Evolutionary conservation across 164 flowering plant species (phyloP).

Genomic region (Vitis riparia): DNA sequence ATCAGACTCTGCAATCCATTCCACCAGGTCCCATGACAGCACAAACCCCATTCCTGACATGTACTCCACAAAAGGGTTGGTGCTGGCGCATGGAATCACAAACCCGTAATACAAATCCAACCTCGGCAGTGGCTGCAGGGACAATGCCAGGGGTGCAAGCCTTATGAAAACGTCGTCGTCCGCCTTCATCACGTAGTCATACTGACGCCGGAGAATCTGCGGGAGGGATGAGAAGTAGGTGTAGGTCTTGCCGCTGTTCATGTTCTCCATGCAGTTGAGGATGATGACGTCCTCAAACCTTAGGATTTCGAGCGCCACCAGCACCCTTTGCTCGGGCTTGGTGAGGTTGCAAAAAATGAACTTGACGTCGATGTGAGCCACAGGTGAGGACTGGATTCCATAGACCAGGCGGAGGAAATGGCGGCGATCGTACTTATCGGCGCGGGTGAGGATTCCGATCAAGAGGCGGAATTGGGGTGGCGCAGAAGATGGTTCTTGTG

Average conservation of each 20-base stretch:
- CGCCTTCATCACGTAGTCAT: constrained; percentile 67
- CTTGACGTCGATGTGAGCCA: constrained; percentile 48
- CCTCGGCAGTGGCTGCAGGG: constrained; percentile 40
- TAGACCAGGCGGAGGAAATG: constrained; percentile 65
- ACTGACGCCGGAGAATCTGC: constrained; percentile 20
- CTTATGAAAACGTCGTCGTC: constrained; percentile 61
- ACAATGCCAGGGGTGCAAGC: constrained; percentile 30
- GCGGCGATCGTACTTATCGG: constrained; percentile 52
- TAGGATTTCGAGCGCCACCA: constrained; percentile 53
- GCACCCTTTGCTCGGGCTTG: constrained; percentile 45
- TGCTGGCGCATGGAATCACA: constrained; percentile 57
- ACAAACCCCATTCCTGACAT: constrained; percentile 77
- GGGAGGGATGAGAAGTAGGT: constrained; percentile 63
- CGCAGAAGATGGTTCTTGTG: background rate
- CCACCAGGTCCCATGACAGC: constrained; percentile 63
- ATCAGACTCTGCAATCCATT: constrained; percentile 48
- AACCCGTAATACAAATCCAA: constrained; percentile 61
- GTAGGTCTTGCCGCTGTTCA: constrained; percentile 68
- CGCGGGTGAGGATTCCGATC: constrained; percentile 56
- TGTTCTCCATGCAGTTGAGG: constrained; percentile 65
- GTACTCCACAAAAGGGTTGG: constrained; percentile 51
- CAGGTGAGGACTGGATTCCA: constrained; percentile 45
- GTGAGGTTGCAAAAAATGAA: constrained; percentile 67
- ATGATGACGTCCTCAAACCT: constrained; percentile 61
- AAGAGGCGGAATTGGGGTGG: constrained; percentile 39